phyloP scores from a whole-genome alignment of 345 rosid species.

The Arabis alpina region DNA sequence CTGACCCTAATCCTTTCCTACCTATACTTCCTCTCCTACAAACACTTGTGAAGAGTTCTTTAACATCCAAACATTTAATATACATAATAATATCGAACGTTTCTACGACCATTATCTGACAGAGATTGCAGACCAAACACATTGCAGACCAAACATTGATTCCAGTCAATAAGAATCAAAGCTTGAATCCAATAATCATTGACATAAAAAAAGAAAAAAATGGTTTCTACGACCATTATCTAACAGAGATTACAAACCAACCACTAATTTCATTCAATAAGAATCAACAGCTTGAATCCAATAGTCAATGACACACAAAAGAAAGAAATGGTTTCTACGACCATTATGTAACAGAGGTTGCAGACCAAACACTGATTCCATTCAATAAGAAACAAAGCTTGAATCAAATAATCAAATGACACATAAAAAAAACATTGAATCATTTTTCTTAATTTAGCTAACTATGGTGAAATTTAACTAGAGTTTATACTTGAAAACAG shows the following conservation, averaged over 20 bases:
- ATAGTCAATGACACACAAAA: not conserved
- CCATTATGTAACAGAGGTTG: constrained; percentile 19
- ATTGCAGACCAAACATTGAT: constrained; percentile 24
- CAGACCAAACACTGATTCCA: constrained; percentile 21
- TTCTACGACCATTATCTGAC: constrained; percentile 25
- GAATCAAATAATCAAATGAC: not conserved
- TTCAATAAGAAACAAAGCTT: not conserved
- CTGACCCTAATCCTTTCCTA: constrained; percentile 38
- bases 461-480: not conserved
- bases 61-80: constrained; percentile 27
- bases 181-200: constrained; percentile 6
- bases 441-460: not conserved
- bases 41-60: constrained; percentile 37
- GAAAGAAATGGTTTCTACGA: not conserved
- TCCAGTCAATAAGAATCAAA: constrained; percentile 17
- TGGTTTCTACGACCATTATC: constrained; percentile 10
- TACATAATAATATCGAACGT: constrained; percentile 9
- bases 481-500: constrained; percentile 12
- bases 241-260: constrained; percentile 19
- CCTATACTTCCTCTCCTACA: constrained; percentile 46
- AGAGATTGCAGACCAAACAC: constrained; percentile 25
- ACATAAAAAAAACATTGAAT: not conserved
- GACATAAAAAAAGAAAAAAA: constrained; percentile 24
- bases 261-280: constrained; percentile 17
- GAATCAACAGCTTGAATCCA: constrained; percentile 16